A percentile compares a stretch with the other conserved stretches of the same genome.
These are phyloP conservation scores for Rhynchospora tenuis DNA, from an alignment of 176 grass and related monocot genomes.

Conservation along the genomic window DNA sequence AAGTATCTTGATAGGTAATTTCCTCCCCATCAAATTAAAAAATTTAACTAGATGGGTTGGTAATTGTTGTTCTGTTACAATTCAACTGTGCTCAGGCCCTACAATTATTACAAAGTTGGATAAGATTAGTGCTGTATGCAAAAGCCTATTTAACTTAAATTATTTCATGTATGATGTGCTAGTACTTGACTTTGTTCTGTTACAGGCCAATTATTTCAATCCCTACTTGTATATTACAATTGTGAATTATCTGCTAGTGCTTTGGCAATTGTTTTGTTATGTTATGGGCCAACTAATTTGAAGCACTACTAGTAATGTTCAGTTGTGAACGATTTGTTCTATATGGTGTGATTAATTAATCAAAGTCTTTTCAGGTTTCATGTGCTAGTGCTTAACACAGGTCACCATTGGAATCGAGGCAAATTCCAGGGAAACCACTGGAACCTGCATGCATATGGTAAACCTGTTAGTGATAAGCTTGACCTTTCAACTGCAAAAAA, in stretches of 20 bases:
- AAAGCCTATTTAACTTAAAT: neutral
- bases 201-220: neutral
- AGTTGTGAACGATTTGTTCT: neutral
- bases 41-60: neutral
- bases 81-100: neutral
- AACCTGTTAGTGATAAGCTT: conserved; percentile 36
- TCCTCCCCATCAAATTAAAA: neutral
- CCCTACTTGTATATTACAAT: neutral
- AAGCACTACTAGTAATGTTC: neutral
- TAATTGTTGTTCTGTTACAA: neutral
- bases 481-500: conserved; percentile 64
- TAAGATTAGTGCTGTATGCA: neutral
- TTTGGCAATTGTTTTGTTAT: neutral
- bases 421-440: conserved; percentile 84
- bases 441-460: conserved; percentile 66
- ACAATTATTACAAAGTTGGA: neutral
- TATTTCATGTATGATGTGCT: neutral
- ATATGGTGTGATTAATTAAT: neutral
- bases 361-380: conserved; percentile 39
- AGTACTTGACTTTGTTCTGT: neutral
- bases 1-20: conserved; percentile 38
- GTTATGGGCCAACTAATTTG: neutral
- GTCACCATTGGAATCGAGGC: conserved; percentile 98
- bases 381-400: conserved; percentile 87
- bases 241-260: neutral